A percentile compares a stretch with the other conserved stretches of the same genome.
Conservation (phyloP, 148 eudicot species). For the Rhododendron vialii region DNA sequence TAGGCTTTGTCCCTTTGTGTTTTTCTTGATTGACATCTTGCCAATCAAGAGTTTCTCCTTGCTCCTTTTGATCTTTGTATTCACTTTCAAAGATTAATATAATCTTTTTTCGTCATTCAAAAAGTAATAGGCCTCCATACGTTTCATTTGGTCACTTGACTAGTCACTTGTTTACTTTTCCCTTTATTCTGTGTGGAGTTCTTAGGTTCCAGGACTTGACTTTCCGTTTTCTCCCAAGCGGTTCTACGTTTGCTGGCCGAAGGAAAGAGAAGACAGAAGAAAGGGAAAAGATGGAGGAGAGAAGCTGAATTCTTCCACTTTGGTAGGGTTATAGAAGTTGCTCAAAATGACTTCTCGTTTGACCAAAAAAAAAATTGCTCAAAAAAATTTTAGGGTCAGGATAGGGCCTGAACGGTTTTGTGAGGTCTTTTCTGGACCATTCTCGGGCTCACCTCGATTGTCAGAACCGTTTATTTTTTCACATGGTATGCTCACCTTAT, state of each 20-base stretch:
- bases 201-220: not conserved
- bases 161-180: not conserved
- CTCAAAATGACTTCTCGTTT: not conserved
- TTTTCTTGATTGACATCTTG: too few relatives aligned
- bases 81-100: too few relatives aligned
- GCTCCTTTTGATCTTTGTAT: too few relatives aligned
- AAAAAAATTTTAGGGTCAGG: not conserved
- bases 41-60: too few relatives aligned
- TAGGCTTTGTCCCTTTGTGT: too few relatives aligned
- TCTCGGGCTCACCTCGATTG: not conserved
- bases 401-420: not conserved
- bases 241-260: not conserved
- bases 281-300: not conserved
- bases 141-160: not conserved
- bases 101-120: too few relatives aligned
- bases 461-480: not conserved
- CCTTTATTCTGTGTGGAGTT: not conserved
- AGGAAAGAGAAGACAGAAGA: not conserved
- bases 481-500: not conserved
- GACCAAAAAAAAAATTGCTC: too few relatives aligned
- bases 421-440: not conserved
- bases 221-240: not conserved
- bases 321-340: not conserved
- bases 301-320: not conserved
- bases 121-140: not conserved